phyloP scores from a whole-genome alignment of 768 basidiomycete genomes.

The Termitomyces titanicus region DNA sequence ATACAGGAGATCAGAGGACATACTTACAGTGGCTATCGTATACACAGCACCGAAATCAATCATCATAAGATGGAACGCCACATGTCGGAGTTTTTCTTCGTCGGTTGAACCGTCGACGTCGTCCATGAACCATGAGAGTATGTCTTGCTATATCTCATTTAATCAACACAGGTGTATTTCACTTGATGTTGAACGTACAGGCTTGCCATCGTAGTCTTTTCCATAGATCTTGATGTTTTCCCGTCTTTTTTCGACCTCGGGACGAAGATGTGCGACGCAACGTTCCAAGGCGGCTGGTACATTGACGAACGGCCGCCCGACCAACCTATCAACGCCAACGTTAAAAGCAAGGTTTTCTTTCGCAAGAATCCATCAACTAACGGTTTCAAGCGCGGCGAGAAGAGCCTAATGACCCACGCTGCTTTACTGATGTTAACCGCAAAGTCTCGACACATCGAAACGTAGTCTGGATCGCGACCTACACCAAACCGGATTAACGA shows the following conservation, averaged over 20 bases:
- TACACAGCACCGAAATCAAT: constrained; percentile 42
- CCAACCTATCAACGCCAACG: background rate
- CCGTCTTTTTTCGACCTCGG: constrained; percentile 25
- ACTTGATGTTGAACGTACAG: constrained; percentile 3
- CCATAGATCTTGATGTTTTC: constrained; percentile 21
- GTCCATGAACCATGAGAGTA: constrained; percentile 47
- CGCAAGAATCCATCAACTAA: constrained; percentile 9
- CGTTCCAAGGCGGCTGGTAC: background rate
- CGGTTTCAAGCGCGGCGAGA: constrained; percentile 23
- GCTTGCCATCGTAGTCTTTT: constrained; percentile 25
- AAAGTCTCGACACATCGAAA: constrained; percentile 15
- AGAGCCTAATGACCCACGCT: constrained; percentile 19
- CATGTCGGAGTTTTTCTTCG: constrained; percentile 22
- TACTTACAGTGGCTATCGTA: constrained; percentile 40
- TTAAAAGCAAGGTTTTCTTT: background rate
- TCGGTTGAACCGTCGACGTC: constrained; percentile 25
- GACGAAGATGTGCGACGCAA: constrained; percentile 17
- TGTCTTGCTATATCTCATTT: constrained; percentile 33
- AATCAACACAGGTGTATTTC: background rate
- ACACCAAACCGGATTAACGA: background rate
- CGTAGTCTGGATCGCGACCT: constrained; percentile 21
- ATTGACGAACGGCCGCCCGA: constrained; percentile 4
- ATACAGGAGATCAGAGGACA: too few species aligned
- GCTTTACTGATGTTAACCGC: constrained; percentile 15
- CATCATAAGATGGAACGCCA: constrained; percentile 32